Conservation (phyloP, 768 basidiomycete species). For the Russula olivacea region DNA sequence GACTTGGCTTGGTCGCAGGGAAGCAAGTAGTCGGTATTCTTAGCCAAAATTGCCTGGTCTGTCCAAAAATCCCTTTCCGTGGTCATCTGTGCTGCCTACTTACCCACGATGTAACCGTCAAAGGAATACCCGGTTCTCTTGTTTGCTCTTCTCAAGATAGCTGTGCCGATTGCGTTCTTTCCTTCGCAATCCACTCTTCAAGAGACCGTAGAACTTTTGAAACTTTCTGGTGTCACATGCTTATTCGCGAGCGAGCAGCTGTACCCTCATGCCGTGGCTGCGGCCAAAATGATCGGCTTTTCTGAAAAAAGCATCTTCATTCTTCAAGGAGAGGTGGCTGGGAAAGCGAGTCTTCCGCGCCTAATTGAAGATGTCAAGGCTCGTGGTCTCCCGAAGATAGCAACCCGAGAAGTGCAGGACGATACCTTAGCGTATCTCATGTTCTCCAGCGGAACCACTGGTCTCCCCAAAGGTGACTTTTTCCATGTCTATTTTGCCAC, state of each 20-base stretch:
- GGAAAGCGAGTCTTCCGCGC: slow-evolving; percentile 40
- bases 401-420: slow-evolving; percentile 40
- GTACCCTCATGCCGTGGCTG: slow-evolving; percentile 39
- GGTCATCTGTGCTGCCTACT: not conserved
- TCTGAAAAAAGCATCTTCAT: slow-evolving; percentile 43
- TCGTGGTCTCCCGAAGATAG: slow-evolving; percentile 37
- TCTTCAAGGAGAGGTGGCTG: slow-evolving; percentile 39
- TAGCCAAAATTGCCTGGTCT: slow-evolving; percentile 62
- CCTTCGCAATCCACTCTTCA: slow-evolving; percentile 51
- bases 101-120: not conserved
- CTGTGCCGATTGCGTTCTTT: slow-evolving; percentile 49
- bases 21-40: slow-evolving; percentile 59
- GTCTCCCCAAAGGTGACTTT: slow-evolving; percentile 59
- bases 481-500: not conserved
- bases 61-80: slow-evolving; percentile 24
- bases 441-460: slow-evolving; percentile 76
- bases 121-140: slow-evolving; percentile 53
- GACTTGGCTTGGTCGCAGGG: slow-evolving; percentile 42
- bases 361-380: slow-evolving; percentile 39
- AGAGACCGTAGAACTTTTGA: slow-evolving; percentile 49
- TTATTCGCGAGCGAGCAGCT: slow-evolving; percentile 48
- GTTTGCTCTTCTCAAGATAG: slow-evolving; percentile 43
- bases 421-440: slow-evolving; percentile 63
- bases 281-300: slow-evolving; percentile 33
- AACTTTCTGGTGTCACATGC: slow-evolving; percentile 43